Evolutionary conservation across 768 basidiomycete species (phyloP), one percentile per base, ranked within the genome.

Genomic region (Collybia sordida): DNA sequence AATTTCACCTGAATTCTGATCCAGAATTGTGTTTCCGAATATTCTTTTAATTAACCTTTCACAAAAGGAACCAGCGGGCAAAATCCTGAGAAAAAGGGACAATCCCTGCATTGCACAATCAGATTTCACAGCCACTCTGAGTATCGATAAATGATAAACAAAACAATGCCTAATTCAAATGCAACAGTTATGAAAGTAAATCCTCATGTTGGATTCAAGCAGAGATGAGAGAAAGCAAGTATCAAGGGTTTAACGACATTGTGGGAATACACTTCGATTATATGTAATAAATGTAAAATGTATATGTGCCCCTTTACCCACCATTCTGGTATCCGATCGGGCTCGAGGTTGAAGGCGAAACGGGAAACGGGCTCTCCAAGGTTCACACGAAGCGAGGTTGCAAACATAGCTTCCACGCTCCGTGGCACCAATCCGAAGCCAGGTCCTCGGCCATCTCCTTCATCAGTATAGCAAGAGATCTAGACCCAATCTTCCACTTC

Each of bases 371-470:
- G 22, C 21, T 50, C 49, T 31, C 42, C 28, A 50, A 43, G 31
- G 31, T 31, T 31, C 31, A 31, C 31, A 31, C 31, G 31, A 31
- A 31, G 31, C 31, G 14, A 50, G 18, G 34, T 14, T 28, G 27
- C 23, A 31, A 50, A 49, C 21, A 27, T 40, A 37, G 41, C 31
- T 44, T 53, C 53, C 59, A 56, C 49, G 53, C 55, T 55, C 51
- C 42, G 54, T 53, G 51, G 51, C 48, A 31, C 44, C 47, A 52
- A 42, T 50, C 43, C 39, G 50, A 56, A 53, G 52, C 47, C 43
- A 43, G 52, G 52, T 48, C 45, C 42, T 53, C 56, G 58, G 59
- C 53, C 42, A 59, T 59, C 56, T 50, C 59, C 56, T 11, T 38
- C 17, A 54, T 56, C 59, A 42, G 46, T 45, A 53, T 55, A 45